A percentile compares a stretch with the other conserved stretches of the same genome.
Conservation (phyloP, 352 stramenopile species). For the Globisporangium paroecandrum region DNA sequence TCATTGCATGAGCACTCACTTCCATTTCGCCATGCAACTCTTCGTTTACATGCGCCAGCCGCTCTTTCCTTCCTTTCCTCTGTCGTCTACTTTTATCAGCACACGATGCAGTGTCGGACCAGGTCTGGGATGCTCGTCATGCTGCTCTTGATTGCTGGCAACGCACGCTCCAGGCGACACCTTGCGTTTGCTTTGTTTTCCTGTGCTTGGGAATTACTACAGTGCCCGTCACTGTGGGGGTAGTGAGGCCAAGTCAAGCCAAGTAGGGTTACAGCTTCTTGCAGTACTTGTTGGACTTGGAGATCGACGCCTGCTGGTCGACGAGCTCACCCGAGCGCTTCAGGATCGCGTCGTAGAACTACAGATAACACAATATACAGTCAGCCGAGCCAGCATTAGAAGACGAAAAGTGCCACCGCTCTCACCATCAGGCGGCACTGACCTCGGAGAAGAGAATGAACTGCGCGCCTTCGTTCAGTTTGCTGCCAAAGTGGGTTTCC, state of each 20-base stretch:
- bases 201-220: background rate
- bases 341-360: slow-evolving; percentile 63
- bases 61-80: background rate
- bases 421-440: background rate
- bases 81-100: too few relatives aligned
- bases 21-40: background rate
- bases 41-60: background rate
- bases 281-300: slow-evolving; percentile 46
- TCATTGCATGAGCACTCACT: background rate
- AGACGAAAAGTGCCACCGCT: too few relatives aligned
- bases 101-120: too few relatives aligned
- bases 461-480: slow-evolving; percentile 59
- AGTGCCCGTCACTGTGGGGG: background rate
- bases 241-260: background rate
- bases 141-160: too few relatives aligned
- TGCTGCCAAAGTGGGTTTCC: slow-evolving; percentile 64
- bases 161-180: background rate
- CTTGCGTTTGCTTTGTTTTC: background rate
- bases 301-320: slow-evolving; percentile 46
- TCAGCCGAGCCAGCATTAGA: too few relatives aligned
- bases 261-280: slow-evolving; percentile 31
- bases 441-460: slow-evolving; percentile 66
- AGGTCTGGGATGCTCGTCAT: too few relatives aligned
- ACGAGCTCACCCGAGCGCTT: slow-evolving; percentile 61
- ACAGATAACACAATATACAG: too few relatives aligned